A percentile compares a stretch with the other conserved stretches of the same genome.
These are phyloP conservation scores for Microsporum audouinii DNA, from an alignment of 2,329 filamentous ascomycete species.

Conservation along the genomic window DNA sequence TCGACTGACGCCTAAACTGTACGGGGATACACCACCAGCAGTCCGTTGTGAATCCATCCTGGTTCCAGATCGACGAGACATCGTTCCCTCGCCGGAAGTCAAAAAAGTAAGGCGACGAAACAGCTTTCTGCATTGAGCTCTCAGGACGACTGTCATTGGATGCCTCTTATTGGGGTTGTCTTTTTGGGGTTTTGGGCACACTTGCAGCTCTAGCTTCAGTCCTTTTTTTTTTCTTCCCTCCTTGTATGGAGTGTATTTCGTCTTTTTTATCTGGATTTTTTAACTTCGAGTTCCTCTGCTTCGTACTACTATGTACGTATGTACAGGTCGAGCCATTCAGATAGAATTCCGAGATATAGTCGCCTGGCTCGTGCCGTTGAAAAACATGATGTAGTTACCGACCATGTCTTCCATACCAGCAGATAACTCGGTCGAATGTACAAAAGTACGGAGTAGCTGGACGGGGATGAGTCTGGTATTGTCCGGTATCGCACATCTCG, in stretches of 20 bases:
- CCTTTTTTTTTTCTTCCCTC: not conserved
- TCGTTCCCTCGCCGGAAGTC: constrained; percentile 13
- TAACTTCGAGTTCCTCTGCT: not conserved
- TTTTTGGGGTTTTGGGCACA: constrained; percentile 14
- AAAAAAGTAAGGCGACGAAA: constrained; percentile 23
- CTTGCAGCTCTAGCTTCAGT: constrained; percentile 11
- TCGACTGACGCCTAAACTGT: constrained; percentile 1
- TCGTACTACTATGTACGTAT: not conserved
- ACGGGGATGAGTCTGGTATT: not conserved
- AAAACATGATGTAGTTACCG: not conserved
- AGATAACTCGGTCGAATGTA: not conserved
- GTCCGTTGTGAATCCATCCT: constrained; percentile 5
- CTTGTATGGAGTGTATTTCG: not conserved
- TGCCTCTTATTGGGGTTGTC: constrained; percentile 21
- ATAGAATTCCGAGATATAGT: not conserved
- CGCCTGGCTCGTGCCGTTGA: not conserved
- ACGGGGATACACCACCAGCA: constrained; percentile 3
- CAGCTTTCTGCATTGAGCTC: constrained; percentile 15
- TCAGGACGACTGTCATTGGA: constrained; percentile 23
- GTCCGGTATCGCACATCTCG: not conserved
- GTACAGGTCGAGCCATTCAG: not conserved
- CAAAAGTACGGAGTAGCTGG: not conserved
- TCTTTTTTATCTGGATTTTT: not conserved
- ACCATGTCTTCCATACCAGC: not conserved
- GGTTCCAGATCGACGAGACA: constrained; percentile 13